Percentiles rank a stretch among this genome's conserved stretches.
Conservation (phyloP, 345 rosid species). For the Gossypium anomalum region DNA sequence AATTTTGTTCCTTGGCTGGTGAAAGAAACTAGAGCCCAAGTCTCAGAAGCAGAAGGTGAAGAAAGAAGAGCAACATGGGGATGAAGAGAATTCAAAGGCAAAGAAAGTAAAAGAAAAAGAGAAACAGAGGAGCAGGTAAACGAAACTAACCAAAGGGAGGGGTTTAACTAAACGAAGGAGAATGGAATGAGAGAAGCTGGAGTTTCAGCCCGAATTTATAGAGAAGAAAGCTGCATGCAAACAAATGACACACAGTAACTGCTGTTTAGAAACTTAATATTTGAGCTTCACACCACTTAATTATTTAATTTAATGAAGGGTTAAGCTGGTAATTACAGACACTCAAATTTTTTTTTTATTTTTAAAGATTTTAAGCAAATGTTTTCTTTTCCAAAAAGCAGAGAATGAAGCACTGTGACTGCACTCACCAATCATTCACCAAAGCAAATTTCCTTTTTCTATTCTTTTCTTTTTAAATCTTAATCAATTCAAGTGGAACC, state of each 20-base stretch:
- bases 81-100: slow-evolving; percentile 2
- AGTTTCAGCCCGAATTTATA: slow-evolving; percentile 14
- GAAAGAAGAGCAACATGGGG: neutral
- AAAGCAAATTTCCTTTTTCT: too few species aligned
- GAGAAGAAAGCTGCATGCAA: neutral
- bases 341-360: too few species aligned
- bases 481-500: too few species aligned
- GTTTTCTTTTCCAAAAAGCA: too few species aligned
- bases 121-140: slow-evolving; percentile 18
- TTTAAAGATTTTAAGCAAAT: too few species aligned
- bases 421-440: too few species aligned
- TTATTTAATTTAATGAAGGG: too few species aligned
- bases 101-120: neutral
- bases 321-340: too few species aligned
- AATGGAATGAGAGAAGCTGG: slow-evolving; percentile 10
- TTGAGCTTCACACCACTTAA: too few species aligned
- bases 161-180: neutral
- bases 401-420: too few species aligned
- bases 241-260: neutral
- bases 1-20: neutral
- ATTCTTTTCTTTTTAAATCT: too few species aligned
- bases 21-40: too few species aligned
- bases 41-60: slow-evolving; percentile 3
- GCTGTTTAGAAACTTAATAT: neutral
- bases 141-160: neutral